Base-by-base conservation (phyloP, 139 green algal species). In the Chlorella vulgaris region DNA sequence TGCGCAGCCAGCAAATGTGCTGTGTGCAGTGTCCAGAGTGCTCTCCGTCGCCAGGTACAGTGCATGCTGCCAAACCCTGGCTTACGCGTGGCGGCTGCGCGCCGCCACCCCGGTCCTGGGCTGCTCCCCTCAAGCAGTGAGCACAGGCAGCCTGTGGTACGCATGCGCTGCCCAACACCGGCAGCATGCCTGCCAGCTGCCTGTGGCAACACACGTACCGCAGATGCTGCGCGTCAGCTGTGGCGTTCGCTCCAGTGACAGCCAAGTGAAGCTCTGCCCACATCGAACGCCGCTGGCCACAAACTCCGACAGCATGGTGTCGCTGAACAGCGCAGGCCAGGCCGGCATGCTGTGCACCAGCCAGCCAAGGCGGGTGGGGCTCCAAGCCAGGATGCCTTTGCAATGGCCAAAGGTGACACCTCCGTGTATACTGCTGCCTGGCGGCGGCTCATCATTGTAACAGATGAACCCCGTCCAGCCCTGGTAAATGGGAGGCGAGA, bases 211-310 rank as follows among this genome's bases (percentile, higher is more conserved):
- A 40, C 21, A 39, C 73, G n/a, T 36, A 79, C 73, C 36, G 53
- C 73, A 79, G 8, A 79, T 53, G 0, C 19, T 13, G 3, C 39
- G n/a, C 22, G 38, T 51, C 51, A 68, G 58, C 31, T 67, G 35
- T 3, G 22, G 31, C 6, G 51, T 69, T 33, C 73, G 51, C 53
- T 26, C 19, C 35, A 79, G 24, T 2, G 7, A 38, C 24, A 79
- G 51, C 53, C 58, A 79, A 6, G 68, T 15, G 61, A 79, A 79
- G 73, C 73, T 79, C 53, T 79, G 73, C 7, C 73, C 73, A 62
- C 35, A 68, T 1, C 7, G 47, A 18, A 29, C 22, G 3, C 35
- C 35, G 36, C 35, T 79, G 53, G 53, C 10, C 73, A 42, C 69
- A n/a, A 79, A 31, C 24, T 50, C 6, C 36, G 53, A 18, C 22